Percentiles rank a stretch among this genome's conserved stretches.
phyloP scores from a whole-genome alignment of 345 rosid species.

The Combretum micranthum region DNA sequence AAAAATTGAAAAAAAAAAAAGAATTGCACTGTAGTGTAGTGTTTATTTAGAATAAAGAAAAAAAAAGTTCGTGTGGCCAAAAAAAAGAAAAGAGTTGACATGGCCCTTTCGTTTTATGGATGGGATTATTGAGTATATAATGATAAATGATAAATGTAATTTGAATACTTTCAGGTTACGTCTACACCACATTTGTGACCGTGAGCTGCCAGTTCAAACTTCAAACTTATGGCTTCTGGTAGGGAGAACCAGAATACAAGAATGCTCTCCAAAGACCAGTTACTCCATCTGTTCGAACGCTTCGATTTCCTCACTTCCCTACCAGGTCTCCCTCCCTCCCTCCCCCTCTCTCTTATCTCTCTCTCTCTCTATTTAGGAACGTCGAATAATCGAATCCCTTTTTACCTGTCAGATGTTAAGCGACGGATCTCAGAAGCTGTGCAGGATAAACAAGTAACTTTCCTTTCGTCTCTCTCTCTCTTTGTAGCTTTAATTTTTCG shows the following conservation, averaged over 20 bases:
- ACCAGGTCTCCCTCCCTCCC: conserved; percentile 34
- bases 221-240: conserved; percentile 9
- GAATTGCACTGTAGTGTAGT: no score
- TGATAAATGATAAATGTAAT: no score
- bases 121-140: no score
- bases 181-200: background rate
- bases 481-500: background rate
- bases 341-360: background rate
- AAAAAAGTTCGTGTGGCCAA: no score
- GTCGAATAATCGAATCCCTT: background rate
- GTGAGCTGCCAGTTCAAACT: no score
- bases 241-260: conserved; percentile 34
- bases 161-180: no score
- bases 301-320: conserved; percentile 53
- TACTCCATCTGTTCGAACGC: conserved; percentile 61
- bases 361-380: no score
- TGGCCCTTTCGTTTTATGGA: no score
- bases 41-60: no score
- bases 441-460: conserved; percentile 60
- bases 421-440: conserved; percentile 70
- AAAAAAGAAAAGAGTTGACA: no score
- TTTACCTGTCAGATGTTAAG: conserved; percentile 57
- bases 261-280: conserved; percentile 55
- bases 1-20: no score
- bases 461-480: background rate